Percentiles rank a stretch among this genome's conserved stretches.
Evolutionary conservation across 2,329 filamentous ascomycete species (phyloP).

Genomic region (Albifimbria verrucaria): DNA sequence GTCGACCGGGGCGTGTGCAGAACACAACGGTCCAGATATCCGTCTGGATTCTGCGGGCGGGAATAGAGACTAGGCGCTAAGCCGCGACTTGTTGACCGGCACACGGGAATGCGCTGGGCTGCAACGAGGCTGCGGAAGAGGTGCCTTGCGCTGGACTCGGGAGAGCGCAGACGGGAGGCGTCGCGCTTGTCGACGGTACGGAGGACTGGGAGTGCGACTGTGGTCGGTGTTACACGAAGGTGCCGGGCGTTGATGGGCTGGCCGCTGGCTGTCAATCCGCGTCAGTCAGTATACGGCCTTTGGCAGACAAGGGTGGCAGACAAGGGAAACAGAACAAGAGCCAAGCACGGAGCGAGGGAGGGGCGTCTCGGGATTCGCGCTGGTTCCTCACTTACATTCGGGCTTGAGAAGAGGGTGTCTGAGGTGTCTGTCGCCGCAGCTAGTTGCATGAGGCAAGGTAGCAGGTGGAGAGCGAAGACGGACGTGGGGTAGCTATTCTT

Average conservation of each 20-base stretch:
- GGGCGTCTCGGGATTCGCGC: conserved; percentile 8
- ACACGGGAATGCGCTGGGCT: not conserved
- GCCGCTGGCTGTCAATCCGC: not conserved
- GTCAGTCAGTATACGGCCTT: not conserved
- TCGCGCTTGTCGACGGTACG: conserved; percentile 2
- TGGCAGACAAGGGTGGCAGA: not conserved
- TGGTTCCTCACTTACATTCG: not conserved
- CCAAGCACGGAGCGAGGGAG: conserved; percentile 7
- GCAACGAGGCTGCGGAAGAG: not conserved
- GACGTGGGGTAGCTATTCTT: conserved; percentile 32
- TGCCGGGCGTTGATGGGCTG: not conserved
- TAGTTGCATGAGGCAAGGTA: conserved; percentile 20
- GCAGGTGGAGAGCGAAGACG: conserved; percentile 21
- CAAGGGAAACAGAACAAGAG: not conserved
- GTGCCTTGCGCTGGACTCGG: not conserved
- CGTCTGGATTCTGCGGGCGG: not conserved
- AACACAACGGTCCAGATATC: not conserved
- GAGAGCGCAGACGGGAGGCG: not conserved
- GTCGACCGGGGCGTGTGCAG: not conserved
- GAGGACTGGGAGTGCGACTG: conserved; percentile 1
- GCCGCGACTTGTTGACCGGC: not conserved
- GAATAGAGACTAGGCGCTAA: not conserved
- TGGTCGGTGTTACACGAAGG: conserved; percentile 1
- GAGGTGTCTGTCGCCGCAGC: conserved; percentile 26
- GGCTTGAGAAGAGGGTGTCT: conserved; percentile 23